Conservation (phyloP, 441 rosid species). For the Pelargonium myrrhifolium region DNA sequence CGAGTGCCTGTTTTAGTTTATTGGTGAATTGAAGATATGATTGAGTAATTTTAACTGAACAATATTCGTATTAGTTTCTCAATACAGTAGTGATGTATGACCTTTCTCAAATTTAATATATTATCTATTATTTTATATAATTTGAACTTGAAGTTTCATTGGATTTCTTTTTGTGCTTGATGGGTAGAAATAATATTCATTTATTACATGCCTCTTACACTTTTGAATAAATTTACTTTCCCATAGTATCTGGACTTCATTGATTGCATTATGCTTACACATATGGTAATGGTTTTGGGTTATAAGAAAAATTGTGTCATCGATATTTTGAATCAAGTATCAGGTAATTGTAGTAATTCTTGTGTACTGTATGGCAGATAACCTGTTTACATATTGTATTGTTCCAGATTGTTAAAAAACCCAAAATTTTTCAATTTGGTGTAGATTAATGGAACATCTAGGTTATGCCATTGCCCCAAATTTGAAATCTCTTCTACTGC, state of each 20-base stretch:
- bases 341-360: background rate
- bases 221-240: background rate
- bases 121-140: background rate
- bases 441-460: background rate
- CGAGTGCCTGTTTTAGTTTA: too few relatives aligned
- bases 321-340: slow-evolving; percentile 1
- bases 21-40: background rate
- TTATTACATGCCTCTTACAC: background rate
- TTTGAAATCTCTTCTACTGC: background rate
- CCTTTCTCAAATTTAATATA: background rate
- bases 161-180: background rate
- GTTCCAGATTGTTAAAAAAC: background rate
- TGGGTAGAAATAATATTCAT: background rate
- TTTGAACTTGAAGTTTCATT: background rate
- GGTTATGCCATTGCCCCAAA: background rate
- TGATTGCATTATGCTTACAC: background rate
- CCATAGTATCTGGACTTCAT: background rate
- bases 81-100: background rate
- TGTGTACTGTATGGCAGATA: background rate
- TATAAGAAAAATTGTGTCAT: background rate
- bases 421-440: background rate
- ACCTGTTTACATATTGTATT: background rate
- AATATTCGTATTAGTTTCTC: background rate
- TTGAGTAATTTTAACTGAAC: background rate
- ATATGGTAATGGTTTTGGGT: background rate